phyloP scores from a whole-genome alignment of 2,329 filamentous ascomycete species.

The Paracorniculantispora psalliotae region DNA sequence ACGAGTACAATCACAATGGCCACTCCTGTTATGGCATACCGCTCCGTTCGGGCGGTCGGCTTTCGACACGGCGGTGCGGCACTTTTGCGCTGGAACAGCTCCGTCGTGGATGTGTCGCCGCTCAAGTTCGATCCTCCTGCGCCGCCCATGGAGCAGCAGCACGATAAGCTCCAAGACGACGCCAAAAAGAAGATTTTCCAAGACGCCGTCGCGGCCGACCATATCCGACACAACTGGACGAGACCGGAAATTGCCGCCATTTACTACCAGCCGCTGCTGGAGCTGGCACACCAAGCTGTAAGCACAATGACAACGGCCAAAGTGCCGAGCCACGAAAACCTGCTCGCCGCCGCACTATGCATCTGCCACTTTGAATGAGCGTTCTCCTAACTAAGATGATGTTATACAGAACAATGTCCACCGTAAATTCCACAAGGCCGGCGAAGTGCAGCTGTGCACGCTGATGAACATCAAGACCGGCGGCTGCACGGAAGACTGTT shows the following conservation, averaged over 20 bases:
- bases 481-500: constrained; percentile 87
- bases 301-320: constrained; percentile 20
- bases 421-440: constrained; percentile 77
- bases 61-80: constrained; percentile 10
- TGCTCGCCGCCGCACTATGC: too few relatives aligned
- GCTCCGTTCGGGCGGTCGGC: constrained; percentile 4
- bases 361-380: not conserved
- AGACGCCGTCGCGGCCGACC: constrained; percentile 54
- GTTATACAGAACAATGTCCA: constrained; percentile 63
- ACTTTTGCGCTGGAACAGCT: constrained; percentile 14
- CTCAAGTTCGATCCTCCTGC: constrained; percentile 11
- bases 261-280: constrained; percentile 76
- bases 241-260: constrained; percentile 75
- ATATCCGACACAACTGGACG: constrained; percentile 70
- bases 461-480: constrained; percentile 97
- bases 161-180: constrained; percentile 5
- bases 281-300: constrained; percentile 71
- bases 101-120: constrained; percentile 11
- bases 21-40: constrained; percentile 11
- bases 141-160: not conserved
- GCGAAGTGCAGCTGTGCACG: constrained; percentile 85
- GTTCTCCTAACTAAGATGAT: not conserved
- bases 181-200: constrained; percentile 30
- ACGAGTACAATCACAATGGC: not conserved
- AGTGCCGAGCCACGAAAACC: not conserved